Evolutionary conservation across 2,329 filamentous ascomycete species (phyloP), one percentile per base, ranked within the genome.

Genomic region (Calycina marina): DNA sequence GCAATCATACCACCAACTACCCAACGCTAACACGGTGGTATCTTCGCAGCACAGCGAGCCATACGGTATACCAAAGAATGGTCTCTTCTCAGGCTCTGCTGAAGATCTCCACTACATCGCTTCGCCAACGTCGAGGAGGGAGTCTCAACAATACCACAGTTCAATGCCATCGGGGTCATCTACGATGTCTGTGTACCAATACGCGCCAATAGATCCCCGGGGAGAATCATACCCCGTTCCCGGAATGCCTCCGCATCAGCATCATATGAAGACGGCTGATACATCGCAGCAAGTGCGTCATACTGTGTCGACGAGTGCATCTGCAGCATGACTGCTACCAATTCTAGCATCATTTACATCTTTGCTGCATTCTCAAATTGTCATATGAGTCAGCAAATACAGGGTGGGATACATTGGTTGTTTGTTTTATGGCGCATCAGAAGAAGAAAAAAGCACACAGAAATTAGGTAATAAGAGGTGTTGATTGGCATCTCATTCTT

Each of bases 31-130:
- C n/a, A n/a, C n/a, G n/a, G n/a, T n/a, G n/a, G n/a, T n/a, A n/a
- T n/a, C n/a, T n/a, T n/a, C n/a, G n/a, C n/a, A n/a, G 17, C 39
- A 34, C 17, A 47, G 37, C 26, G 49, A 41, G 22, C 47, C 44
- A 9, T 44, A 51, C 30, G 48, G 40, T 6, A 20, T 31, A 4
- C 32, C 34, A 4, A 20, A 29, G 25, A 16, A 14, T 5, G 6
- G 13, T n/a, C n/a, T 18, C n/a, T 6, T 17, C 9, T 30, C 11
- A 11, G 15, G 28, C 10, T 15, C 28, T n/a, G 4, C 28, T 6
- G 9, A 16, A 15, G 16, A 4, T 18, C 2, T 18, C 28, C 9
- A 18, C 9, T 11, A 30, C n/a, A n/a, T n/a, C n/a, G n/a, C n/a
- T n/a, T n/a, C n/a, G 4, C 16, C 28, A 30, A 16, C 5, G 18